These are phyloP conservation scores for Boletales sp. DNA, from an alignment of 768 basidiomycete genomes.

Conservation along the genomic window DNA sequence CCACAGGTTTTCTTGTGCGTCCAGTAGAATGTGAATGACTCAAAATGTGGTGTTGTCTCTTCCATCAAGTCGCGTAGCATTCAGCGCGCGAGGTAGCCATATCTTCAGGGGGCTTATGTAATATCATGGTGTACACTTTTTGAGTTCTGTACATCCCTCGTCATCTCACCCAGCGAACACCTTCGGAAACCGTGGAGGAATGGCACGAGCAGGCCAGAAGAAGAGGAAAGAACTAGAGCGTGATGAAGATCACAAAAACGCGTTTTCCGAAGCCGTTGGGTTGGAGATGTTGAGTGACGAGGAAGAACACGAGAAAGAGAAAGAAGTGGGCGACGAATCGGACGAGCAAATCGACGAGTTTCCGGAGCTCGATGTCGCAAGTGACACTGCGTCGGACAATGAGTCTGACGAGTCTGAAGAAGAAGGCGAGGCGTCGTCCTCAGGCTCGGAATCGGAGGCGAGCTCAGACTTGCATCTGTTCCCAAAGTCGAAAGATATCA, in stretches of 20 bases:
- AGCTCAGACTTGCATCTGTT: slow-evolving; percentile 51
- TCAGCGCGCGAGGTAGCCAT: not conserved
- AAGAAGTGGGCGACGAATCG: slow-evolving; percentile 34
- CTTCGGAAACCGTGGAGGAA: slow-evolving; percentile 34
- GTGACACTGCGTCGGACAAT: slow-evolving; percentile 36
- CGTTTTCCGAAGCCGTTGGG: slow-evolving; percentile 39
- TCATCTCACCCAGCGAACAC: not conserved
- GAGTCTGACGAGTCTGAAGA: slow-evolving; percentile 33
- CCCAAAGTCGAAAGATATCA: slow-evolving; percentile 63
- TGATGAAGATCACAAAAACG: slow-evolving; percentile 31
- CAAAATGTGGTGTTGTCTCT: too few relatives aligned
- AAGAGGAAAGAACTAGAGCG: slow-evolving; percentile 59
- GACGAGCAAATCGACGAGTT: slow-evolving; percentile 70
- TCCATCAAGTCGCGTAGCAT: too few relatives aligned
- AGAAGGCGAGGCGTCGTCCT: slow-evolving; percentile 33
- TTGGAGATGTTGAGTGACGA: slow-evolving; percentile 78
- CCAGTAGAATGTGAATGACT: too few relatives aligned
- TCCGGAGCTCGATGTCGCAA: slow-evolving; percentile 59
- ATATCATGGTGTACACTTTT: not conserved
- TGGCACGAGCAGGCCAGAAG: slow-evolving; percentile 34
- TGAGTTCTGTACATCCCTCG: not conserved
- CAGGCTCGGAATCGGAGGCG: slow-evolving; percentile 29
- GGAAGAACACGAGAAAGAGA: slow-evolving; percentile 41
- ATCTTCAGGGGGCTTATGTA: slow-evolving; percentile 2
- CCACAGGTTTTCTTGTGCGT: too few relatives aligned